phyloP scores from a whole-genome alignment of 345 rosid species.

The Diplotaxis tenuifolia region DNA sequence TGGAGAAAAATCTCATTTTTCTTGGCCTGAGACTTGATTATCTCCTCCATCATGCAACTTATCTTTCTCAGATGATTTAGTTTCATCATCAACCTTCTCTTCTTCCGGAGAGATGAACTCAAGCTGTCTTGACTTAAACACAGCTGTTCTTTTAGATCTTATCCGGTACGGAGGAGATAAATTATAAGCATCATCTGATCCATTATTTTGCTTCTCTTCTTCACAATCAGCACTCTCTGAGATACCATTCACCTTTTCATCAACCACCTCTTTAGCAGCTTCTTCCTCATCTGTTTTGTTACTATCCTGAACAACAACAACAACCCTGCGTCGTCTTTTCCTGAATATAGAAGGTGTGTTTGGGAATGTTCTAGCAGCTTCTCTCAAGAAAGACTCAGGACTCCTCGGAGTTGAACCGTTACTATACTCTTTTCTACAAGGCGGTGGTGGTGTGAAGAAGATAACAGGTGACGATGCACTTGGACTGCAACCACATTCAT shows the following conservation, averaged over 20 bases:
- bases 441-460: conserved; percentile 81
- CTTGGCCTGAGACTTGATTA: conserved; percentile 8
- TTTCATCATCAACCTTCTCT: conserved; percentile 36
- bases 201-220: conserved; percentile 35
- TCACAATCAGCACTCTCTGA: conserved; percentile 43
- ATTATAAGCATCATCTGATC: conserved; percentile 52
- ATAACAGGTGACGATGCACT: conserved; percentile 52
- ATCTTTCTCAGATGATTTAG: background rate
- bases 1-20: background rate
- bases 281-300: conserved; percentile 33
- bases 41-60: background rate
- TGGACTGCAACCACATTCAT: conserved; percentile 48
- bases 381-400: conserved; percentile 71
- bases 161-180: conserved; percentile 89
- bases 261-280: conserved; percentile 34
- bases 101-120: conserved; percentile 59
- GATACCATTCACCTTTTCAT: conserved; percentile 37
- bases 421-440: conserved; percentile 48
- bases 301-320: conserved; percentile 35
- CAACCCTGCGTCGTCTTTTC: conserved; percentile 53
- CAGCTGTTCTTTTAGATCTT: conserved; percentile 72
- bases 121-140: conserved; percentile 85
- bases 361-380: conserved; percentile 79
- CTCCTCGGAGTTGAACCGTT: conserved; percentile 45
- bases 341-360: conserved; percentile 89